Base-by-base conservation (phyloP, 2,329 filamentous ascomycete genomes). In the Sordariomycetes sp. region DNA sequence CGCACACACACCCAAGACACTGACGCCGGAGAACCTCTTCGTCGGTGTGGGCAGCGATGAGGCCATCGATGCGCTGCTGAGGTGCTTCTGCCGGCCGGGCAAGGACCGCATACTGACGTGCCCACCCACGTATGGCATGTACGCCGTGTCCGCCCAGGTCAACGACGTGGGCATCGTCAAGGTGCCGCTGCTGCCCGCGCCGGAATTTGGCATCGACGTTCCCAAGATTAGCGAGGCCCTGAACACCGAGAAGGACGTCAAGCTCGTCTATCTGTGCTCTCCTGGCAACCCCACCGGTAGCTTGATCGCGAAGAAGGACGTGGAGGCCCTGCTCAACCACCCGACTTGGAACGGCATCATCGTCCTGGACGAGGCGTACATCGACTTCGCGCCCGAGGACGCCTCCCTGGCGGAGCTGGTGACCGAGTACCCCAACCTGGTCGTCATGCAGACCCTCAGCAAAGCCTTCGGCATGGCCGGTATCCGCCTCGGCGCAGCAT, bases 121-220 rank as follows among this genome's bases (percentile, higher is more conserved):
- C 53, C 92, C 92, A 14, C 92, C 92, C 1, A 98, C 92, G 1
- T 98, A 98, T 57, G 92, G 92, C 62, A 98, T 98, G 92, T 98
- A 98, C 66, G 70, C 77, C 30, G 92, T 98, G 14, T 93, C 86
- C 6, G 92, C 92, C 1, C 83, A 93, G 54, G 82, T 95, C 46
- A 98, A 98, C 64, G 92, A 96, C 52, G 70, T 98, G 15, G 72
- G 72, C 30, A 75, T 96, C 18, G 81, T 93, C 46, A 86, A 83
- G 54, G 79, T 96, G n/a, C 87, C 88, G 0, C 68, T 96, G 16
- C 71, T 84, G 31, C 70, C 73, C 2, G 73, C 78, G 2, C 79
- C 85, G 2, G 66, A 59, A 5, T 98, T 96, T 58, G 70, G 68
- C 29, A 69, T 95, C 45, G 79, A 92, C 57, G 66, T 85, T 3